Percentiles rank a stretch among this genome's conserved stretches.
phyloP scores from a whole-genome alignment of 768 basidiomycete genomes.

The Dioszegia crocea region DNA sequence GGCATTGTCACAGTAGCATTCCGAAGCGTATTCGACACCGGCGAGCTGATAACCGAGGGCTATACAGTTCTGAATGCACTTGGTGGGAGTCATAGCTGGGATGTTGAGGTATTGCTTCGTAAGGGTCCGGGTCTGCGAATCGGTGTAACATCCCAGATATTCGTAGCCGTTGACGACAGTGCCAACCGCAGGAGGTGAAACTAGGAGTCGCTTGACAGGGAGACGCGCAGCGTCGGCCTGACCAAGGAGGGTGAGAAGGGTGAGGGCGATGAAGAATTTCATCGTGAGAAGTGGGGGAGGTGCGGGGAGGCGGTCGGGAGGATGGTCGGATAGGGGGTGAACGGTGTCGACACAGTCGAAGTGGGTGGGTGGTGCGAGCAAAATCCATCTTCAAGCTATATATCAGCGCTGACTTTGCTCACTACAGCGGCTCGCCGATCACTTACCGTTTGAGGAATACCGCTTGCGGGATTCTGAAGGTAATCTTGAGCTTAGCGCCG shows the following conservation, averaged over 20 bases:
- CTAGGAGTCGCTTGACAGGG: conserved; percentile 3
- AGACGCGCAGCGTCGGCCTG: conserved; percentile 8
- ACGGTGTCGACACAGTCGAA: background rate
- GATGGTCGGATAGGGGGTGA: conserved; percentile 2
- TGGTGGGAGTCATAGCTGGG: conserved; percentile 25
- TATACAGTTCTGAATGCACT: conserved; percentile 29
- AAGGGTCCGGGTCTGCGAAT: background rate
- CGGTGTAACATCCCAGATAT: conserved; percentile 6
- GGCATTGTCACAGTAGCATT: conserved; percentile 2
- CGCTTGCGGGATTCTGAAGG: too few species aligned
- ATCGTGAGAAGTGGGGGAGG: background rate
- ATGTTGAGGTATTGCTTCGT: background rate
- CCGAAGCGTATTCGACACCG: conserved; percentile 19
- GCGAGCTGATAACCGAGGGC: conserved; percentile 23
- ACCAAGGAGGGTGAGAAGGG: background rate
- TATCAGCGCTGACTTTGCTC: background rate
- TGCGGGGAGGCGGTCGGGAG: background rate
- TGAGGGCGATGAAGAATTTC: conserved; percentile 2
- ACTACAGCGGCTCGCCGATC: too few species aligned
- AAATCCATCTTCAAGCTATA: background rate
- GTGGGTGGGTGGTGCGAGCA: background rate
- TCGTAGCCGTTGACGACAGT: background rate
- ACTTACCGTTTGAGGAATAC: too few species aligned
- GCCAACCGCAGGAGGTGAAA: background rate
- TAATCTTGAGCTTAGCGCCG: too few species aligned